A percentile compares a stretch with the other conserved stretches of the same genome.
These are phyloP conservation scores for Breviolum minutum DNA, from an alignment of 73 alveolate species.

Conservation along the genomic window DNA sequence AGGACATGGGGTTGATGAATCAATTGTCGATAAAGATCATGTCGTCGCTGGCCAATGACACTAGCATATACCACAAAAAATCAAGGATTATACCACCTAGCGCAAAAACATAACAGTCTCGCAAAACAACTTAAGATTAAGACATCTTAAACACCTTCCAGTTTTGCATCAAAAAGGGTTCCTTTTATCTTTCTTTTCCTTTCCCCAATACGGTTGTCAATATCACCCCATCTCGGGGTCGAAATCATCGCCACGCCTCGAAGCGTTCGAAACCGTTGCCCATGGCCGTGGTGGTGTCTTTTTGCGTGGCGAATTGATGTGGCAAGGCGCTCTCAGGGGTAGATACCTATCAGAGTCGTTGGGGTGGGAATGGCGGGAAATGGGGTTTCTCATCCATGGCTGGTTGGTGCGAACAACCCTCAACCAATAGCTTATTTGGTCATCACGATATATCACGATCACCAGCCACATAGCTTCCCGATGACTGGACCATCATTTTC, in stretches of 20 bases:
- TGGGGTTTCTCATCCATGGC: neutral
- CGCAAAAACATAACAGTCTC: no score
- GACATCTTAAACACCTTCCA: no score
- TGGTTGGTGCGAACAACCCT: neutral
- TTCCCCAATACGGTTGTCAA: neutral
- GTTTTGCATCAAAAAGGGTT: no score
- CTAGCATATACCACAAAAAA: neutral
- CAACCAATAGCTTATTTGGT: no score
- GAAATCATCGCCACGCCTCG: neutral
- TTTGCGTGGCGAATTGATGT: constrained; percentile 23
- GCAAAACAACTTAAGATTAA: no score
- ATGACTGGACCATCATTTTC: no score
- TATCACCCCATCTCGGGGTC: neutral
- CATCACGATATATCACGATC: no score
- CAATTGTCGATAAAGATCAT: no score
- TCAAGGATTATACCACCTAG: neutral
- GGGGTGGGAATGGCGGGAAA: neutral
- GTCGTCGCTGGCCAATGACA: no score
- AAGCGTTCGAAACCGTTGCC: constrained; percentile 14
- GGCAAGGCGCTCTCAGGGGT: constrained; percentile 63
- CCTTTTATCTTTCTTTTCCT: no score
- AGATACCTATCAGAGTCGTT: constrained; percentile 5
- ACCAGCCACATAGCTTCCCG: no score
- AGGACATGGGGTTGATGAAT: no score
- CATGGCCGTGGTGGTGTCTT: neutral